Conservation (phyloP, 345 rosid genomes). For the Linum usitatissimum region DNA sequence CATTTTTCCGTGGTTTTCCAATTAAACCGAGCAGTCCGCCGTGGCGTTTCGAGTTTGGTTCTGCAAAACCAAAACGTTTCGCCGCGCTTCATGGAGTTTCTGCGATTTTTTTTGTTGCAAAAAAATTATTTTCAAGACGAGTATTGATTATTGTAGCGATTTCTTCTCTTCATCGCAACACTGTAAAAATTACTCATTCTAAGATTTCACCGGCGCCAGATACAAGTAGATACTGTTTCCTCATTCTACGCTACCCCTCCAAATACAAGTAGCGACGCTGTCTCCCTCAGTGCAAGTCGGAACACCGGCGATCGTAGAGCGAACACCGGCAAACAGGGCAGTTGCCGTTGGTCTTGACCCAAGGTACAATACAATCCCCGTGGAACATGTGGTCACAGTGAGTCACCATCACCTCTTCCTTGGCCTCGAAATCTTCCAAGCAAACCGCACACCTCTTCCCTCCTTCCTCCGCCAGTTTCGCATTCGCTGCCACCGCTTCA, state of each 20-base stretch:
- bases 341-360: slow-evolving; percentile 51
- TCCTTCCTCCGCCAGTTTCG: slow-evolving; percentile 32
- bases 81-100: no score
- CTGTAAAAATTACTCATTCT: no score
- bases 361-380: slow-evolving; percentile 66
- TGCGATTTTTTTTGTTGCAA: no score
- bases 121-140: no score
- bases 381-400: slow-evolving; percentile 89
- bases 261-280: neutral
- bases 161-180: no score
- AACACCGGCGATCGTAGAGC: slow-evolving; percentile 21
- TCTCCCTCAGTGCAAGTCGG: neutral
- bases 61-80: no score
- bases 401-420: slow-evolving; percentile 53
- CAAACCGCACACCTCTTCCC: slow-evolving; percentile 56
- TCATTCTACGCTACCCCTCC: neutral
- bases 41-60: no score
- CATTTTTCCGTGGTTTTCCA: no score
- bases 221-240: no score
- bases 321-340: slow-evolving; percentile 67
- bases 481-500: neutral
- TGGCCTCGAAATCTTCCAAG: slow-evolving; percentile 70
- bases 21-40: no score
- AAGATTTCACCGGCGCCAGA: no score
- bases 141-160: no score